Conservation (phyloP, 1,139 yeast genomes). For the Cylindricascospora bacillispora region DNA sequence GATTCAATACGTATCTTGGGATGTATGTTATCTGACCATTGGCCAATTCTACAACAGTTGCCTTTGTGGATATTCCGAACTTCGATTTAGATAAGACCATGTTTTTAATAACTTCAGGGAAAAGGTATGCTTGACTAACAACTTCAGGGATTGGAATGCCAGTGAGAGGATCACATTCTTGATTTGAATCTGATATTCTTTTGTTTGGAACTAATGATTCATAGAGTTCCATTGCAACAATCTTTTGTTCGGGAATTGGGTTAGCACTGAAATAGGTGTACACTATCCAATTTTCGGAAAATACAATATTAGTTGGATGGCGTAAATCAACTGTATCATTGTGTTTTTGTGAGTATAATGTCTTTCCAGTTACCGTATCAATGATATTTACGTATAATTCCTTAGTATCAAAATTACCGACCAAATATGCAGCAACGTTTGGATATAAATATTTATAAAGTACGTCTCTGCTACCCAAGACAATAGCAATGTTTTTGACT, state of each 20-base stretch:
- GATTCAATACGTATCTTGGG: slow-evolving; percentile 51
- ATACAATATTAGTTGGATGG: slow-evolving; percentile 39
- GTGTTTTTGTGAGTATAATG: slow-evolving; percentile 38
- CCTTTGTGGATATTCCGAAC: slow-evolving; percentile 64
- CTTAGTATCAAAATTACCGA: slow-evolving; percentile 27
- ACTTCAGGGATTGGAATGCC: slow-evolving; percentile 33
- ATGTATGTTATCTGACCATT: slow-evolving; percentile 55
- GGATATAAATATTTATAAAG: slow-evolving; percentile 78
- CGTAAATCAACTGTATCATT: slow-evolving; percentile 27
- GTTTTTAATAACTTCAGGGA: slow-evolving; percentile 42
- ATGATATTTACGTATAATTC: slow-evolving; percentile 38
- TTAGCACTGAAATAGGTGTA: slow-evolving; percentile 46
- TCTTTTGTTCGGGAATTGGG: slow-evolving; percentile 38
- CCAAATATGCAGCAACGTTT: slow-evolving; percentile 45
- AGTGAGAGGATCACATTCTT: slow-evolving; percentile 11
- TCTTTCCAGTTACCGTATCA: slow-evolving; percentile 59
- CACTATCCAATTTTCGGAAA: slow-evolving; percentile 79
- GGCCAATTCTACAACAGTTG: slow-evolving; percentile 45
- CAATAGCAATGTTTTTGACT: slow-evolving; percentile 57
- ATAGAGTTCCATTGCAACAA: slow-evolving; percentile 67
- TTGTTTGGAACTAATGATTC: slow-evolving; percentile 45
- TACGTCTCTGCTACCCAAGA: slow-evolving; percentile 59
- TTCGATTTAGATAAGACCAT: slow-evolving; percentile 51
- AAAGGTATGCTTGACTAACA: slow-evolving; percentile 42
- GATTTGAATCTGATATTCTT: slow-evolving; percentile 19